These are phyloP conservation scores for Allantophomopsis cytisporea DNA, from an alignment of 2,329 filamentous ascomycete genomes.

Conservation along the genomic window DNA sequence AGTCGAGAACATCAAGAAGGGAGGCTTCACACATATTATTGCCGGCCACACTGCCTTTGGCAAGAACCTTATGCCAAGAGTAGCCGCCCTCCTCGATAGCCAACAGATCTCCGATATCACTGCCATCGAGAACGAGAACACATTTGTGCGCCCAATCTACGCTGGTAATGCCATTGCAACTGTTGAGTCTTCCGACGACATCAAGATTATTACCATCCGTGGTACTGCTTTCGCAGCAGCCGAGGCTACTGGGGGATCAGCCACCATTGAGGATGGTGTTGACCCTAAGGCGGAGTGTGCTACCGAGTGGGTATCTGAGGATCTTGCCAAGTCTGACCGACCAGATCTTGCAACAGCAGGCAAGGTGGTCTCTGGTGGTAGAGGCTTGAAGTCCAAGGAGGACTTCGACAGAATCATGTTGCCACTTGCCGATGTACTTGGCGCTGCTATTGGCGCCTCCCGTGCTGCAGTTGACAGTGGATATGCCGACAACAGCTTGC, in stretches of 20 bases:
- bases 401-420: slow-evolving; percentile 91
- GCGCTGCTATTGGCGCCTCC: slow-evolving; percentile 91
- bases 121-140: slow-evolving; percentile 75
- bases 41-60: slow-evolving; percentile 90
- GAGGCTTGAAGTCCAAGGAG: slow-evolving; percentile 94
- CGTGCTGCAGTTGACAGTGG: slow-evolving; percentile 93
- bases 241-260: slow-evolving; percentile 57
- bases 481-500: slow-evolving; percentile 95
- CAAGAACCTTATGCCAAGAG: slow-evolving; percentile 84
- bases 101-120: slow-evolving; percentile 94
- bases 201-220: slow-evolving; percentile 86
- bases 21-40: slow-evolving; percentile 83
- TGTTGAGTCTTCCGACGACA: slow-evolving; percentile 73
- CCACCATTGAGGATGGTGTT: slow-evolving; percentile 63
- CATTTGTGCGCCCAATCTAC: slow-evolving; percentile 93
- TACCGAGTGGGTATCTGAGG: slow-evolving; percentile 87
- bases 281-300: slow-evolving; percentile 65
- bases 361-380: slow-evolving; percentile 83
- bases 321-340: slow-evolving; percentile 84
- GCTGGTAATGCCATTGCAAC: slow-evolving; percentile 95
- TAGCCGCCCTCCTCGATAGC: slow-evolving; percentile 80
- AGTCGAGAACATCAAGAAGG: slow-evolving; percentile 93
- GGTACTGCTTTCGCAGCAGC: slow-evolving; percentile 81
- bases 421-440: slow-evolving; percentile 81
- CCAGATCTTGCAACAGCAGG: slow-evolving; percentile 85